phyloP scores from a whole-genome alignment of 208 protist genomes.

The Borovskyia barvae region DNA sequence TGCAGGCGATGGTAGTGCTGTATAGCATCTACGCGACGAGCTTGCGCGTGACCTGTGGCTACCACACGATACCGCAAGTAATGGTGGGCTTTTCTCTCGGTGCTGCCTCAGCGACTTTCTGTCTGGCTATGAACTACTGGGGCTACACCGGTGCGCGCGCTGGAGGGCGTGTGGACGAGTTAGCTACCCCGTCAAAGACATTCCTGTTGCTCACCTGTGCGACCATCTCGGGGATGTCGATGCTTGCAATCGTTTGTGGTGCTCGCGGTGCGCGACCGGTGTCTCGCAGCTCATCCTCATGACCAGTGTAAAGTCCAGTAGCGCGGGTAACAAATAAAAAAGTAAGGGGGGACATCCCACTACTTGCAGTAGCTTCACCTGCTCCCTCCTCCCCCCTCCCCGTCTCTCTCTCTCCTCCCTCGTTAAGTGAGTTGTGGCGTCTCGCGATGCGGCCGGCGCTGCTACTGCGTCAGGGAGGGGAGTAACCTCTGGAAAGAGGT shows the following conservation, averaged over 20 bases:
- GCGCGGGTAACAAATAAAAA: constrained; percentile 5
- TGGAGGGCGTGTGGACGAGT: constrained; percentile 44
- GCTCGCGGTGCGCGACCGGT: not conserved
- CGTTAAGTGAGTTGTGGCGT: too few relatives aligned
- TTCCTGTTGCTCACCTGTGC: constrained; percentile 8
- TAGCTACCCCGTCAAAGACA: constrained; percentile 22
- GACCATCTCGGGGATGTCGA: constrained; percentile 10
- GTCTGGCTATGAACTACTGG: constrained; percentile 29
- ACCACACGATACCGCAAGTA: constrained; percentile 57
- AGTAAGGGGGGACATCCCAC: too few relatives aligned
- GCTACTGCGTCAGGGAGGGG: too few relatives aligned
- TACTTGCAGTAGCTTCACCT: too few relatives aligned
- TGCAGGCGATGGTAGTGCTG: constrained; percentile 21
- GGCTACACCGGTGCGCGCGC: constrained; percentile 18
- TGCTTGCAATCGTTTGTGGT: constrained; percentile 17
- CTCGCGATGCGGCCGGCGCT: too few relatives aligned
- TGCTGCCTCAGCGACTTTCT: constrained; percentile 4
- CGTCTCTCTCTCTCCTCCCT: too few relatives aligned
- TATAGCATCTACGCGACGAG: constrained; percentile 38
- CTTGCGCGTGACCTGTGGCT: constrained; percentile 36
- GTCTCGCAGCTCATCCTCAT: not conserved
- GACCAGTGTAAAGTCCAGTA: too few relatives aligned
- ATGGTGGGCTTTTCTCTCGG: constrained; percentile 41
- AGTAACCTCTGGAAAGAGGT: too few relatives aligned
- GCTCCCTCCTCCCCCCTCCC: too few relatives aligned